Base-by-base conservation (phyloP, 768 basidiomycete genomes). In the Leucocoprinus sp. region DNA sequence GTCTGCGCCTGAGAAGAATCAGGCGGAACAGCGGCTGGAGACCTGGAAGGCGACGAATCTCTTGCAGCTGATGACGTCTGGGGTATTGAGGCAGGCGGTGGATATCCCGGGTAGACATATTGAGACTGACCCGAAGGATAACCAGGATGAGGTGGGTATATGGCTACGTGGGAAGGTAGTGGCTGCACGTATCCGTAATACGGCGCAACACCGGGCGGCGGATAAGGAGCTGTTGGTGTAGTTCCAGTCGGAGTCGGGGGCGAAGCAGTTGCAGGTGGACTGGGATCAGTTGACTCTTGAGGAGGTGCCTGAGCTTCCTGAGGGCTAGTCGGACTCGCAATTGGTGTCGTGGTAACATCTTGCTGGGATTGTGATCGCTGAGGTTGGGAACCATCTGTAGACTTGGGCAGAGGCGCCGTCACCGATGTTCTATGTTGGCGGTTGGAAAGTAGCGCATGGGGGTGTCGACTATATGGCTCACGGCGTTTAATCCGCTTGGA, bases 401-500 rank as follows among this genome's bases (percentile, higher is more conserved):
- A 14, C 9, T 19, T 9, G n/a, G 37, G 37, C 24, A 26, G 18
- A 15, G 55, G 43, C 45, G 57, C 62, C 23, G 14, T 4, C 21
- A 8, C n/a, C 21, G 58, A 64, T n/a, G 60, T 55, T 53, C 64
- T 72, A 38, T 68, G 64, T 3, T 58, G 23, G n/a, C 64, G 64
- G 55, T 72, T 74, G 42, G 58, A 28, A 5, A 44, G 37, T 12
- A 56, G 48, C 6, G 57, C 53, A 2, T 26, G 6, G 1, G 60
- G 43, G 5, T 27, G 26, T 22, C 28, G 17, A 9, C 54, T 53
- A 45, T 74, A 75, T 3, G 76, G 74, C 24, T 63, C 65, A 51
- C 52, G 74, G 17, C 75, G 67, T 50, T 67, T 68, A 33, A 45
- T 46, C 11, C 71, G 70, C 53, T 71, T 74, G 33, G 52, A 50